Conservation (phyloP, 2,329 filamentous ascomycete genomes). For the Malbranchea zuffiana region DNA sequence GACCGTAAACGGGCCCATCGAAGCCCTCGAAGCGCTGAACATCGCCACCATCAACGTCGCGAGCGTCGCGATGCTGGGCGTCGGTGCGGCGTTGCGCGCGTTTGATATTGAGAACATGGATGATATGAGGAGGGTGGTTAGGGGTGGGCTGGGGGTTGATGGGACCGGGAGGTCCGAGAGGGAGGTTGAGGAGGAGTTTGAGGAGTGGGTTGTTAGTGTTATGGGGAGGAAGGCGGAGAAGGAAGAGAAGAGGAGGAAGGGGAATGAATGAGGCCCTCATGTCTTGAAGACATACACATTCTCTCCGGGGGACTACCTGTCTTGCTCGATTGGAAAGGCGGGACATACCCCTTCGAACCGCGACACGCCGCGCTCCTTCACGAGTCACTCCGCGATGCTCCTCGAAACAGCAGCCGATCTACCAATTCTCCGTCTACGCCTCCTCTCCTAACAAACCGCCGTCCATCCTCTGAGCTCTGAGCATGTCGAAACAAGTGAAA, state of each 20-base stretch:
- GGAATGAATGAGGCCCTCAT: too few relatives aligned
- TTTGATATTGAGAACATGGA: slow-evolving; percentile 63
- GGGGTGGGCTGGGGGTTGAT: slow-evolving; percentile 47
- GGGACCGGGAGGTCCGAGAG: slow-evolving; percentile 42
- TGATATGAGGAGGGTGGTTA: slow-evolving; percentile 53
- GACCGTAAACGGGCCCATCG: slow-evolving; percentile 51
- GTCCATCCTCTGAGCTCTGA: too few relatives aligned
- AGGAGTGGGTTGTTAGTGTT: slow-evolving; percentile 42
- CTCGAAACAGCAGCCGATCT: too few relatives aligned
- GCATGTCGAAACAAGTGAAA: too few relatives aligned
- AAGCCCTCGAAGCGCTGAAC: slow-evolving; percentile 73
- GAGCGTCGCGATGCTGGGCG: slow-evolving; percentile 61
- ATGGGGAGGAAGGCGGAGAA: slow-evolving; percentile 40
- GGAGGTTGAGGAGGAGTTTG: slow-evolving; percentile 43
- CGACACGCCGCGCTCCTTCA: too few relatives aligned
- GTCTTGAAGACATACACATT: too few relatives aligned
- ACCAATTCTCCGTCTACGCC: too few relatives aligned
- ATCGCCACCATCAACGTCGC: slow-evolving; percentile 79
- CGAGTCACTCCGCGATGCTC: too few relatives aligned
- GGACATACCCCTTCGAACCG: too few relatives aligned
- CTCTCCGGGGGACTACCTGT: too few relatives aligned
- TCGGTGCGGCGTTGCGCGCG: slow-evolving; percentile 63
- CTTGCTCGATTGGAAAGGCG: too few relatives aligned
- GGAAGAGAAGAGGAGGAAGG: slow-evolving; percentile 24
- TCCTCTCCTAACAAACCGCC: too few relatives aligned